Conservation (phyloP, 164 flowering plant genomes). For the Tetrastigma voinierianum region DNA sequence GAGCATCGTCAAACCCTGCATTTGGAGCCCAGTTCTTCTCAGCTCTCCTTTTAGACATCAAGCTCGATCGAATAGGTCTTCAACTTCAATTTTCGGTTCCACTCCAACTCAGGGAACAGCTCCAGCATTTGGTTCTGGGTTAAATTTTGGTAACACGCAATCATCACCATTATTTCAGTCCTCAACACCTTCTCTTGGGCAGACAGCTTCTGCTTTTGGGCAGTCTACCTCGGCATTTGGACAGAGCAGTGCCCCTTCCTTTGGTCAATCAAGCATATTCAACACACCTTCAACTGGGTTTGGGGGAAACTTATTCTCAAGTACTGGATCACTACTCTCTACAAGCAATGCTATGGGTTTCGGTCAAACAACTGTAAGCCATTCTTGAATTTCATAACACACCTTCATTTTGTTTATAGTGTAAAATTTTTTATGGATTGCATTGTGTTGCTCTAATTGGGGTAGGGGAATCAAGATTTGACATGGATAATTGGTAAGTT, state of each 20-base stretch:
- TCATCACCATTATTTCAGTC: slow-evolving; percentile 72
- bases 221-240: slow-evolving; percentile 53
- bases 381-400: neutral
- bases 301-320: slow-evolving; percentile 56
- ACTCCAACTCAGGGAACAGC: slow-evolving; percentile 49
- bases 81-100: slow-evolving; percentile 59
- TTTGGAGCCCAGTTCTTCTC: slow-evolving; percentile 53
- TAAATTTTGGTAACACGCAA: slow-evolving; percentile 65
- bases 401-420: too few relatives aligned
- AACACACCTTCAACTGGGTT: slow-evolving; percentile 58
- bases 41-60: slow-evolving; percentile 57
- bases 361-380: slow-evolving; percentile 71
- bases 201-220: slow-evolving; percentile 56
- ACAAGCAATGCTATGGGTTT: slow-evolving; percentile 41
- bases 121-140: slow-evolving; percentile 54
- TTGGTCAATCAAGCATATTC: slow-evolving; percentile 55
- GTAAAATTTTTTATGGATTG: too few relatives aligned
- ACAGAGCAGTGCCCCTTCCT: slow-evolving; percentile 48
- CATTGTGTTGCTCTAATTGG: too few relatives aligned
- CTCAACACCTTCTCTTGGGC: slow-evolving; percentile 60
- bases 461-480: too few relatives aligned
- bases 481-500: too few relatives aligned
- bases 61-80: slow-evolving; percentile 48
- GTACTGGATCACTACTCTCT: slow-evolving; percentile 46
- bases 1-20: slow-evolving; percentile 39